Conservation (phyloP, 2,329 filamentous ascomycete genomes). For the Nemania bipapillata region DNA sequence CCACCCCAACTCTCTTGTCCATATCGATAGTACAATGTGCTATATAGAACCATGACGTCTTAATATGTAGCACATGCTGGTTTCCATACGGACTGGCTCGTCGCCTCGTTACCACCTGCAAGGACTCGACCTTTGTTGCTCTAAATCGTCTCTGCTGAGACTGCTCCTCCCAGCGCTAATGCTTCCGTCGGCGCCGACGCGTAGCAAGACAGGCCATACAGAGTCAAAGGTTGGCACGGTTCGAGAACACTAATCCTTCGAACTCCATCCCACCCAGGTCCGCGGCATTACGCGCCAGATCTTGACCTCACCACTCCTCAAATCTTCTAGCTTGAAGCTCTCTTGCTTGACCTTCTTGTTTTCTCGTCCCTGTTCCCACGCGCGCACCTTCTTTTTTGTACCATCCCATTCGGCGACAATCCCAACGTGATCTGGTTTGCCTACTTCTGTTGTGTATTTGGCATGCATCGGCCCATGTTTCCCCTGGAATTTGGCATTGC, state of each 20-base stretch:
- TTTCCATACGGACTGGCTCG: background rate
- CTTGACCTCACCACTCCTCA: constrained; percentile 93
- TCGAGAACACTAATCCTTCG: constrained; percentile 62
- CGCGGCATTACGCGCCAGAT: constrained; percentile 96
- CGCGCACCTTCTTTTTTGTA: constrained; percentile 95
- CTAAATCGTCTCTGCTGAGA: constrained; percentile 38
- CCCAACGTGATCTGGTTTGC: constrained; percentile 87
- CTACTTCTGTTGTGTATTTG: constrained; percentile 89
- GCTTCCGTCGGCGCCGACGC: constrained; percentile 45
- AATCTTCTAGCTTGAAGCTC: constrained; percentile 91
- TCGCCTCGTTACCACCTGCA: constrained; percentile 19
- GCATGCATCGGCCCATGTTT: constrained; percentile 95
- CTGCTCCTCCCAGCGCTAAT: constrained; percentile 36
- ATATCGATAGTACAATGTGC: constrained; percentile 25
- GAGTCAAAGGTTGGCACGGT: constrained; percentile 42
- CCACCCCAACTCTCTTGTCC: constrained; percentile 8
- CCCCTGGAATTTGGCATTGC: constrained; percentile 93
- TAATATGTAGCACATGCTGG: constrained; percentile 28
- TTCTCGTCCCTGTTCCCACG: constrained; percentile 94
- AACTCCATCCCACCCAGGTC: constrained; percentile 91
- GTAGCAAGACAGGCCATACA: constrained; percentile 46
- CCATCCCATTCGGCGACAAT: constrained; percentile 97
- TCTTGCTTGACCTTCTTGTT: constrained; percentile 93
- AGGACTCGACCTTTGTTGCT: constrained; percentile 31
- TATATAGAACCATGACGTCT: constrained; percentile 26